phyloP scores from a whole-genome alignment of 306 rosid species.

The Fagus crenata region DNA sequence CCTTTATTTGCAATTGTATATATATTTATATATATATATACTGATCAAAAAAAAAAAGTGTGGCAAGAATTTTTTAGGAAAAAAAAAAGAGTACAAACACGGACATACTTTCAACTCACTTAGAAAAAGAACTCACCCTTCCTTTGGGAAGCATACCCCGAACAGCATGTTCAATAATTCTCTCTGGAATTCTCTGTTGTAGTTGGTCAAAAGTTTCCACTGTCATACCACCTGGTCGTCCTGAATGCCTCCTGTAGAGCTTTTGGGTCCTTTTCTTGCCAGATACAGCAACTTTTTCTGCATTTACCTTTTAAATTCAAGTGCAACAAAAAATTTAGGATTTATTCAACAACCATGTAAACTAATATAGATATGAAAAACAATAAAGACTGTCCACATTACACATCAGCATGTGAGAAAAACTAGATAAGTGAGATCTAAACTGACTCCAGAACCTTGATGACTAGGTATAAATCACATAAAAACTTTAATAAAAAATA shows the following conservation, averaged over 20 bases:
- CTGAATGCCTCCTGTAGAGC: slow-evolving; percentile 96
- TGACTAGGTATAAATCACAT: background rate
- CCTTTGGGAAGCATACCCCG: slow-evolving; percentile 99
- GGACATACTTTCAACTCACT: background rate
- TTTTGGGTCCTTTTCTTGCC: slow-evolving; percentile 94
- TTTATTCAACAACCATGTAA: background rate
- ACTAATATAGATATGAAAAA: background rate
- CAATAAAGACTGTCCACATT: slow-evolving; percentile 2
- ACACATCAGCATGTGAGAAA: slow-evolving; percentile 8
- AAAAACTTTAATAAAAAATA: background rate
- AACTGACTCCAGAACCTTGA: slow-evolving; percentile 5
- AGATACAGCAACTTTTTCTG: slow-evolving; percentile 89
- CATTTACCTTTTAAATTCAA: slow-evolving; percentile 69
- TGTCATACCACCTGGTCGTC: slow-evolving; percentile 98
- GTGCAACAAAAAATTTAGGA: slow-evolving; percentile 27
- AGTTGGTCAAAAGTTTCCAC: slow-evolving; percentile 91
- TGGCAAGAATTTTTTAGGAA: background rate
- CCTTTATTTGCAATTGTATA: background rate
- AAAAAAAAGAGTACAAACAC: background rate
- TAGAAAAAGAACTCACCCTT: slow-evolving; percentile 63
- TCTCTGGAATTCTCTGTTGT: slow-evolving; percentile 92
- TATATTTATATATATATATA: too few species aligned
- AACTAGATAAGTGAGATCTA: background rate
- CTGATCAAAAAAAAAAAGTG: background rate
- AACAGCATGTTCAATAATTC: slow-evolving; percentile 96